phyloP scores from a whole-genome alignment of 768 basidiomycete species.

The Auricularia sp. region DNA sequence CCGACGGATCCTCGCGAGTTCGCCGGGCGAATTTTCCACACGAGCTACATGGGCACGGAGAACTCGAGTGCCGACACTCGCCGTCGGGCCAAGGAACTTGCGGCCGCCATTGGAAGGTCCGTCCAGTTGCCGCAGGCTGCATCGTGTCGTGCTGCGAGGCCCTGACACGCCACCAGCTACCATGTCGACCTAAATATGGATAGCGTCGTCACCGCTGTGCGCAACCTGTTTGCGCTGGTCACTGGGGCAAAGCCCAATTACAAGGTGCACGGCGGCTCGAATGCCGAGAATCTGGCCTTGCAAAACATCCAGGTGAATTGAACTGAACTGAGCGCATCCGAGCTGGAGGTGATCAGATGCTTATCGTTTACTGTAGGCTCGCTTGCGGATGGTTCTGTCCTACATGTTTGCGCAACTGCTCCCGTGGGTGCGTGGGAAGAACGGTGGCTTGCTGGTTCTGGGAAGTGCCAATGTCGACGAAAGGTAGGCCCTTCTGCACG shows the following conservation, averaged over 20 bases:
- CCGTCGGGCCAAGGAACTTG: conserved; percentile 73
- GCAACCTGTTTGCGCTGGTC: conserved; percentile 72
- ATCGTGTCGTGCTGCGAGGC: neutral
- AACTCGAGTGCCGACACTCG: conserved; percentile 87
- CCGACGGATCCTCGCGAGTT: conserved; percentile 87
- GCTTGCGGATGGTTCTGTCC: conserved; percentile 86
- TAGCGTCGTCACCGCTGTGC: conserved; percentile 71
- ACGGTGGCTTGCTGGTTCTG: conserved; percentile 84
- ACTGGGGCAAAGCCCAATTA: conserved; percentile 68
- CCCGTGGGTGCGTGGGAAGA: conserved; percentile 79
- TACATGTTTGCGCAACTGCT: conserved; percentile 93
- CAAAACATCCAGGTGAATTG: conserved; percentile 83
- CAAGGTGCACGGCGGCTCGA: conserved; percentile 74
- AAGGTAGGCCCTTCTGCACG: conserved; percentile 38
- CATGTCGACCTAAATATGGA: conserved; percentile 97
- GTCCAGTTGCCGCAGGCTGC: conserved; percentile 7
- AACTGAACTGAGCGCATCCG: neutral
- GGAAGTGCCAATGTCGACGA: conserved; percentile 98
- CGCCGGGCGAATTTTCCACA: conserved; percentile 80
- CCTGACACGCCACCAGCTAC: conserved; percentile 43
- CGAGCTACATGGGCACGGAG: conserved; percentile 98
- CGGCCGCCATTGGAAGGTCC: conserved; percentile 83
- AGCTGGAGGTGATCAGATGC: neutral
- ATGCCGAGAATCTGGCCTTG: conserved; percentile 87
- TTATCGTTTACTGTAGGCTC: conserved; percentile 42